These are phyloP conservation scores for Camelina laxa DNA, from an alignment of 345 rosid species.

Conservation along the genomic window DNA sequence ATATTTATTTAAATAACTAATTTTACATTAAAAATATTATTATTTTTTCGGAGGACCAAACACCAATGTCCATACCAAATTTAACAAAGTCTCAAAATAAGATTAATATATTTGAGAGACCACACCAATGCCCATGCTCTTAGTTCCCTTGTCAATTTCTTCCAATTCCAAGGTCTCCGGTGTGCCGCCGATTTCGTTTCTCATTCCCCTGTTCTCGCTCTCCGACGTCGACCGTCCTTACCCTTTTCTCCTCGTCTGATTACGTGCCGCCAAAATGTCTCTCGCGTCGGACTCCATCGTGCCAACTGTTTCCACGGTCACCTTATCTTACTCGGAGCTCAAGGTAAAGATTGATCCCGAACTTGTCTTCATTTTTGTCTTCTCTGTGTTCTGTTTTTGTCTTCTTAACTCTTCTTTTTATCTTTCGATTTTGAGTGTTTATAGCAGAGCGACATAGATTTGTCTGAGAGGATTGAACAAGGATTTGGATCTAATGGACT, in stretches of 20 bases:
- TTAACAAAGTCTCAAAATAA: no score
- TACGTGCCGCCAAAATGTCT: slow-evolving; percentile 49
- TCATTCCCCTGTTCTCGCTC: slow-evolving; percentile 22
- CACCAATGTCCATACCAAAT: no score
- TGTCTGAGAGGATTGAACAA: slow-evolving; percentile 73
- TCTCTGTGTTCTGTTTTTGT: slow-evolving; percentile 13
- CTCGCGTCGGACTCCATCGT: slow-evolving; percentile 45
- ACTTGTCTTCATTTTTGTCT: background rate
- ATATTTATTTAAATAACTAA: no score
- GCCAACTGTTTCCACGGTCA: slow-evolving; percentile 68
- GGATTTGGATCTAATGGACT: slow-evolving; percentile 90
- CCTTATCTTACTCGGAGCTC: slow-evolving; percentile 73
- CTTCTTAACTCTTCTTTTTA: slow-evolving; percentile 10
- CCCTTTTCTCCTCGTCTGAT: slow-evolving; percentile 34
- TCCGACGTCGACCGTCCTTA: slow-evolving; percentile 22
- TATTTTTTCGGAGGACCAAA: no score
- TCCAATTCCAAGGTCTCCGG: background rate
- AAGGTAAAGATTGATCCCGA: slow-evolving; percentile 47
- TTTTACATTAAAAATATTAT: no score
- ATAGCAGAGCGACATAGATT: slow-evolving; percentile 62
- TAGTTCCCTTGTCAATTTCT: background rate
- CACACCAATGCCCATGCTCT: no score
- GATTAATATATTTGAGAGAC: no score
- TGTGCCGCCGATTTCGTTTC: background rate
- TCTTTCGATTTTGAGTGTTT: slow-evolving; percentile 8